Percentiles rank a stretch among this genome's conserved stretches.
phyloP scores from a whole-genome alignment of 768 basidiomycete species.

The Lentinula raphanica region DNA sequence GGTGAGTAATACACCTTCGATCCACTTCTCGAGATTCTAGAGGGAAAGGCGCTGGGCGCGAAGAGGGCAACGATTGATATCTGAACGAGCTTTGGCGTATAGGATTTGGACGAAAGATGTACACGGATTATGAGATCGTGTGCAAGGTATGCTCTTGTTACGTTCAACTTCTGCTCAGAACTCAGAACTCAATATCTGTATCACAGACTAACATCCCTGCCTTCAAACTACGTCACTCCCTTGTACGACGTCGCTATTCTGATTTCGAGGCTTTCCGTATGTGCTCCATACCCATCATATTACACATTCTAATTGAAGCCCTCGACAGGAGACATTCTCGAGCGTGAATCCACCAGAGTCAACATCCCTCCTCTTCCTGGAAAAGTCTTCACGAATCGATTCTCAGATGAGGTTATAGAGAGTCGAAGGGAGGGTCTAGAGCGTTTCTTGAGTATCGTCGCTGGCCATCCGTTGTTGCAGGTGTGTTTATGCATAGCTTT shows the following conservation, averaged over 20 bases:
- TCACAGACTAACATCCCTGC: slow-evolving; percentile 98
- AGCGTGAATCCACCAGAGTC: slow-evolving; percentile 93
- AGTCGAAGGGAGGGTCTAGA: slow-evolving; percentile 87
- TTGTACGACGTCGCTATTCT: slow-evolving; percentile 83
- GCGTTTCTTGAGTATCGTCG: slow-evolving; percentile 92
- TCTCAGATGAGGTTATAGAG: slow-evolving; percentile 97
- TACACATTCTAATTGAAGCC: neutral
- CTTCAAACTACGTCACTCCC: slow-evolving; percentile 92
- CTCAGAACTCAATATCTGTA: slow-evolving; percentile 1
- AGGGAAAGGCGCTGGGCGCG: neutral
- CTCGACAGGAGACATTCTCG: slow-evolving; percentile 74
- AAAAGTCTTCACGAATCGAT: slow-evolving; percentile 97
- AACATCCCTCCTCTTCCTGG: slow-evolving; percentile 97
- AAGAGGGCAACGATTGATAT: neutral
- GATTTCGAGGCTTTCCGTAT: slow-evolving; percentile 91
- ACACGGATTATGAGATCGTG: slow-evolving; percentile 97
- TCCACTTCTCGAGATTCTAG: neutral
- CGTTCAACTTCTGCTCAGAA: neutral
- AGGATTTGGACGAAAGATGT: slow-evolving; percentile 99
- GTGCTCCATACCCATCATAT: neutral
- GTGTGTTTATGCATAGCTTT: slow-evolving; percentile 34
- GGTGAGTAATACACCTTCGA: slow-evolving; percentile 54
- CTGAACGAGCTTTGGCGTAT: neutral
- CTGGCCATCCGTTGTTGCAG: slow-evolving; percentile 95
- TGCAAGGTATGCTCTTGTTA: slow-evolving; percentile 66